Percentiles rank a stretch among this genome's conserved stretches.
Evolutionary conservation across 441 rosid species (phyloP).

Genomic region (Aquilaria agallochum): DNA sequence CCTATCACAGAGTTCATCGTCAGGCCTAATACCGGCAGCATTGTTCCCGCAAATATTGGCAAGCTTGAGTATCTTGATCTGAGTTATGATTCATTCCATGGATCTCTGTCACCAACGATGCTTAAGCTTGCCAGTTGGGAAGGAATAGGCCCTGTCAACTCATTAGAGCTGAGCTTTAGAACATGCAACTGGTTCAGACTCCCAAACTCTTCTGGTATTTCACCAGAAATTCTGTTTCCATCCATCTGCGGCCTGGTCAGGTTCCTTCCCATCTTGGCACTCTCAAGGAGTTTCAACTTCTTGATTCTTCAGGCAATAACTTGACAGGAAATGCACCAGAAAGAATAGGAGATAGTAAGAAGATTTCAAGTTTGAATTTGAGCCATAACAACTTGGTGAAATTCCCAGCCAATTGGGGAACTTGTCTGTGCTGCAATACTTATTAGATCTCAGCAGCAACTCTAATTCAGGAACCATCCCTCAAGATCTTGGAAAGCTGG

Average conservation of each 20-base stretch:
- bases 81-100: conserved; percentile 30
- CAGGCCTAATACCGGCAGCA: conserved; percentile 38
- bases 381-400: conserved; percentile 42
- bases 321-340: conserved; percentile 30
- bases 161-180: conserved; percentile 36
- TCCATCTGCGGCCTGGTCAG: conserved; percentile 40
- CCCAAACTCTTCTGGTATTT: conserved; percentile 41
- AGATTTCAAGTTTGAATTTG: conserved; percentile 34
- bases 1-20: conserved; percentile 36
- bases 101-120: conserved; percentile 37
- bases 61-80: conserved; percentile 43
- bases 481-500: conserved; percentile 34
- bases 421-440: conserved; percentile 29
- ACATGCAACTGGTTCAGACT: conserved; percentile 26
- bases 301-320: conserved; percentile 39
- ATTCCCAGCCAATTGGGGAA: conserved; percentile 43
- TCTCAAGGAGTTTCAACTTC: conserved; percentile 24
- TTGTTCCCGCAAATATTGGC: conserved; percentile 34
- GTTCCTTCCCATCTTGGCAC: conserved; percentile 32
- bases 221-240: conserved; percentile 43
- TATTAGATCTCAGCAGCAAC: conserved; percentile 63
- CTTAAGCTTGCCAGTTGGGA: conserved; percentile 46
- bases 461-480: conserved; percentile 51
- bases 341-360: conserved; percentile 28
- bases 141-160: conserved; percentile 36